Evolutionary conservation across 257 asterid species (phyloP).

Genomic region (Ophiorrhiza pumila): DNA sequence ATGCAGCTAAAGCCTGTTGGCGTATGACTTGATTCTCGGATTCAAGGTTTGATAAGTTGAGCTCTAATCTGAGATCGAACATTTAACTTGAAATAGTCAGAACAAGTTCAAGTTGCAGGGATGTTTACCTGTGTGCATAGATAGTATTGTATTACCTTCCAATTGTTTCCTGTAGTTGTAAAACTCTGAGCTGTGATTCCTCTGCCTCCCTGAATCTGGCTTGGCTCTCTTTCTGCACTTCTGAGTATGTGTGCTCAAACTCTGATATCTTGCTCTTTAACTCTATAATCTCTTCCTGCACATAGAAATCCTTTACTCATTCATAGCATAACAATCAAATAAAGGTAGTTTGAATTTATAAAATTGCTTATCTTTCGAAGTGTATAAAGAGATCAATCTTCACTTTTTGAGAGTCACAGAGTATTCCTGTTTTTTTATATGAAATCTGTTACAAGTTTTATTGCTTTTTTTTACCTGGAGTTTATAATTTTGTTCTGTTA

Average conservation of each 20-base stretch:
- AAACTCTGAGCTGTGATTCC: constrained; percentile 59
- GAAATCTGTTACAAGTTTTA: constrained; percentile 8
- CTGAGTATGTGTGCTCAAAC: constrained; percentile 51
- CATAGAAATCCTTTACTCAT: background rate
- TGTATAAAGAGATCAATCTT: background rate
- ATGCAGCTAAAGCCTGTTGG: constrained; percentile 79
- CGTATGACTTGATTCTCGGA: constrained; percentile 92
- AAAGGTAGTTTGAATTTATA: background rate
- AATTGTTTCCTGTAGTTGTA: constrained; percentile 71
- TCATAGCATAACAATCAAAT: background rate
- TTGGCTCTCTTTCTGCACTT: constrained; percentile 62
- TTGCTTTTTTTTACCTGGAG: constrained; percentile 59
- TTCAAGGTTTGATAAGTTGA: constrained; percentile 75
- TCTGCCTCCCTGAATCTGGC: constrained; percentile 63
- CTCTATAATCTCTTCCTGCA: constrained; percentile 64
- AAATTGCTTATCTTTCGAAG: background rate
- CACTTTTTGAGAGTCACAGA: constrained; percentile 2
- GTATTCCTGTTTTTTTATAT: background rate
- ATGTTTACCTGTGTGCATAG: background rate
- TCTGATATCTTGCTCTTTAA: constrained; percentile 58
- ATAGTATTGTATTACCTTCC: constrained; percentile 50
- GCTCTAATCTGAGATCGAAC: constrained; percentile 56
- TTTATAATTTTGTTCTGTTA: constrained; percentile 65
- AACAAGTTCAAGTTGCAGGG: constrained; percentile 15
- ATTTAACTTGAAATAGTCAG: constrained; percentile 24